Conservation (phyloP, 2,329 filamentous ascomycete species). For the Plectosphaerella cucumerina region DNA sequence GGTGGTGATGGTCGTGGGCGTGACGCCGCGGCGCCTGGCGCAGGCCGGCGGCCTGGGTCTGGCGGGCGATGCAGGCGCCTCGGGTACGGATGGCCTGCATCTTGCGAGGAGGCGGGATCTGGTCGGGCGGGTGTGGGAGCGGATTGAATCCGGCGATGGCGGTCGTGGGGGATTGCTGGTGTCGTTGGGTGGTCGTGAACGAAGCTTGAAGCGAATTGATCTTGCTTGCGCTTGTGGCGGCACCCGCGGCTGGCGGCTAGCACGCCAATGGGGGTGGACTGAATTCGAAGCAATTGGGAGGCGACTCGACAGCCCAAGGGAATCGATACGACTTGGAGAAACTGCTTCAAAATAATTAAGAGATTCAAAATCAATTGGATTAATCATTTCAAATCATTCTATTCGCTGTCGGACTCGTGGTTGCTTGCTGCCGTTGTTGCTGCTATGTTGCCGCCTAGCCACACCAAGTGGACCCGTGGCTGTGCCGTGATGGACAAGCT, state of each 20-base stretch:
- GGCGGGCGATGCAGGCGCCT: constrained; percentile 30
- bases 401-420: too few species aligned
- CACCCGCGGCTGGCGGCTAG: constrained; percentile 8
- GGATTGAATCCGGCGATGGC: constrained; percentile 7
- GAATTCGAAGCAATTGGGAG: too few species aligned
- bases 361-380: too few species aligned
- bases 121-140: background rate
- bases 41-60: constrained; percentile 23
- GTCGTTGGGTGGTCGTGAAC: background rate
- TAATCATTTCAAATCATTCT: too few species aligned
- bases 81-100: constrained; percentile 34
- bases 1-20: constrained; percentile 47
- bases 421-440: too few species aligned
- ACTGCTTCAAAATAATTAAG: too few species aligned
- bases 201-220: constrained; percentile 8
- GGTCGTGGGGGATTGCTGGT: background rate
- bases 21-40: constrained; percentile 40
- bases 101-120: constrained; percentile 11
- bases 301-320: too few species aligned
- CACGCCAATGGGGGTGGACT: background rate
- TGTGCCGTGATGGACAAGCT: constrained; percentile 9
- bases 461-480: background rate
- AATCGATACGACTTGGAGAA: too few species aligned
- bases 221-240: constrained; percentile 8
- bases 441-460: too few species aligned